Conservation (phyloP, 2,329 filamentous ascomycete species). For the Trichoderma sp. region DNA sequence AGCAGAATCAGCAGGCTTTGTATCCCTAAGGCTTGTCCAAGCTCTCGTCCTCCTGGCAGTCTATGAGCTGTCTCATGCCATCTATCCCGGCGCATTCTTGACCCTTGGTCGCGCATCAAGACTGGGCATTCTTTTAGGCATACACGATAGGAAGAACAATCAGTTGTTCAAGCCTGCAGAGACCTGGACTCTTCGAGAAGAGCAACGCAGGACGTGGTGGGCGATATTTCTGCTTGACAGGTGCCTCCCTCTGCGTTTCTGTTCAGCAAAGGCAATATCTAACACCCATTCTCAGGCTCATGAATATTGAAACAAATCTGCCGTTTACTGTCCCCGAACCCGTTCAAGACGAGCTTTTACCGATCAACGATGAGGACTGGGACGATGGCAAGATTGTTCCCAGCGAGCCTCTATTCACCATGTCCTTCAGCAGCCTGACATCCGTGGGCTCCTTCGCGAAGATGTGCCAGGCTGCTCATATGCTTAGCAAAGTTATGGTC, state of each 20-base stretch:
- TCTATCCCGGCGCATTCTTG: neutral
- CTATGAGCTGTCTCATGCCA: slow-evolving; percentile 8
- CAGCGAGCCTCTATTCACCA: slow-evolving; percentile 7
- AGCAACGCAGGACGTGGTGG: slow-evolving; percentile 14
- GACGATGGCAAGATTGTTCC: slow-evolving; percentile 6
- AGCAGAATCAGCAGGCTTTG: neutral
- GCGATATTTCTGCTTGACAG: slow-evolving; percentile 3
- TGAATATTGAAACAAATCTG: slow-evolving; percentile 14
- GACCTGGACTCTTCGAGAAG: slow-evolving; percentile 11
- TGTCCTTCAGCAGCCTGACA: slow-evolving; percentile 5
- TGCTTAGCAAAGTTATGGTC: slow-evolving; percentile 3
- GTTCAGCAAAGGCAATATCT: neutral
- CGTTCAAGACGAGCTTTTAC: neutral
- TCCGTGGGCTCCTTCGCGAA: slow-evolving; percentile 5
- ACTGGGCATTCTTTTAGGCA: neutral
- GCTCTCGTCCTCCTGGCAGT: neutral
- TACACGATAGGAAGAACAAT: slow-evolving; percentile 9
- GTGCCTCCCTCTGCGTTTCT: neutral
- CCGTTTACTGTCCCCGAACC: neutral
- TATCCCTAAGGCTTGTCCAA: neutral
- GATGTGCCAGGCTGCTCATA: slow-evolving; percentile 9
- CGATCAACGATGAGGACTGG: slow-evolving; percentile 12
- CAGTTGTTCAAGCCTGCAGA: slow-evolving; percentile 1
- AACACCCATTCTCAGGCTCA: neutral
- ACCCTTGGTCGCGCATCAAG: slow-evolving; percentile 8